Evolutionary conservation across 1,284 basidiomycete genomes (phyloP).

Genomic region (Ustilago lituana): DNA sequence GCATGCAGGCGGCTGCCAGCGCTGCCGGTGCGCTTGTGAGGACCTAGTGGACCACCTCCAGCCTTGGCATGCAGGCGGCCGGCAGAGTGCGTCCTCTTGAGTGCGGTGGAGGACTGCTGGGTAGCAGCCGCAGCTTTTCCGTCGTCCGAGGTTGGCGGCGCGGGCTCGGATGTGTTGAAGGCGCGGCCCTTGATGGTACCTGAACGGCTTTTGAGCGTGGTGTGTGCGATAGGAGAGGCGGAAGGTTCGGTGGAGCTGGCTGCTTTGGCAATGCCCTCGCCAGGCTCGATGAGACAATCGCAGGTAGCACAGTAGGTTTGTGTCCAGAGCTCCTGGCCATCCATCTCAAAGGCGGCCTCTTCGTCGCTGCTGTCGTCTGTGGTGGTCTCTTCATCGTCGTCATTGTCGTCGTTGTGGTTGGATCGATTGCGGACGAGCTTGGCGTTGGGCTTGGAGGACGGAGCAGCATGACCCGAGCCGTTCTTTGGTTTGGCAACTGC

Average conservation of each 20-base stretch:
- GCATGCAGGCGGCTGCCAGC: constrained; percentile 56
- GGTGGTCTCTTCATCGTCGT: constrained; percentile 41
- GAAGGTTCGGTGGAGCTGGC: background rate
- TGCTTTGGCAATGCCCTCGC: constrained; percentile 47
- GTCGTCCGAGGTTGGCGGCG: constrained; percentile 3
- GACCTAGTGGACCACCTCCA: constrained; percentile 34
- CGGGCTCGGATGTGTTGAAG: constrained; percentile 26
- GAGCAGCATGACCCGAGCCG: constrained; percentile 1
- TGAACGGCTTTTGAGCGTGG: constrained; percentile 49
- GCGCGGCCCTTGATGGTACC: constrained; percentile 54
- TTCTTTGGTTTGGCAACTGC: constrained; percentile 3
- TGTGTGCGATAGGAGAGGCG: constrained; percentile 14
- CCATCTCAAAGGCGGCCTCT: constrained; percentile 58
- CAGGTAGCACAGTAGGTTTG: constrained; percentile 59
- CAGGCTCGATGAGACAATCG: constrained; percentile 61
- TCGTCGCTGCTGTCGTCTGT: constrained; percentile 50
- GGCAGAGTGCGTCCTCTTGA: constrained; percentile 53
- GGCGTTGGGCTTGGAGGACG: constrained; percentile 26
- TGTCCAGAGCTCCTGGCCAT: constrained; percentile 61
- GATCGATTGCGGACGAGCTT: constrained; percentile 8
- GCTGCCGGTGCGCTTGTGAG: constrained; percentile 57
- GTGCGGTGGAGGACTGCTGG: constrained; percentile 19
- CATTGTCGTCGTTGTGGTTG: constrained; percentile 12
- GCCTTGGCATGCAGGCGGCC: constrained; percentile 55
- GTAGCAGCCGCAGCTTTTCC: constrained; percentile 7